Conservation (phyloP, 306 rosid genomes). For the Sindora glabra region DNA sequence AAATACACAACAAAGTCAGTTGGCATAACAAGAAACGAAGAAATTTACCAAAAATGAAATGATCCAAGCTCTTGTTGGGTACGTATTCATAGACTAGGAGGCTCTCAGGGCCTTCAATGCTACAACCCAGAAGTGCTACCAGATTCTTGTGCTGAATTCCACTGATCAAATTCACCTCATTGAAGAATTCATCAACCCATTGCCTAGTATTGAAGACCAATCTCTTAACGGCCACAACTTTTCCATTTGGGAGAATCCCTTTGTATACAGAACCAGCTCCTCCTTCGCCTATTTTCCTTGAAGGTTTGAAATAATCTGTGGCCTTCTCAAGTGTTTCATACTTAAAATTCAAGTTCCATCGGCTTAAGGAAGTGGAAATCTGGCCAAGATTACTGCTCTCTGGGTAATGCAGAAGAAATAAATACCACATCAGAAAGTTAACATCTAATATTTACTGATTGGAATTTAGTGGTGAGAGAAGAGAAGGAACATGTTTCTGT, state of each 20-base stretch:
- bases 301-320: constrained; percentile 59
- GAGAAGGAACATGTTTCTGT: too few species aligned
- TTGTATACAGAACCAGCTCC: constrained; percentile 83
- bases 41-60: constrained; percentile 59
- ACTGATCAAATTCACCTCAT: constrained; percentile 75
- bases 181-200: constrained; percentile 95
- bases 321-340: constrained; percentile 80
- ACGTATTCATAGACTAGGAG: constrained; percentile 73
- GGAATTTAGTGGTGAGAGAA: too few species aligned
- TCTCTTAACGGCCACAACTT: constrained; percentile 76
- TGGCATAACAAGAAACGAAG: neutral
- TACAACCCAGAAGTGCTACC: constrained; percentile 74
- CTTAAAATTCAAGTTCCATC: constrained; percentile 54
- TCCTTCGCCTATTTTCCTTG: constrained; percentile 75
- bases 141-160: constrained; percentile 80
- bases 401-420: constrained; percentile 14
- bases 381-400: constrained; percentile 25
- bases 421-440: neutral
- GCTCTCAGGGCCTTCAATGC: constrained; percentile 98
- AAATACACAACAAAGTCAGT: neutral
- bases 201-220: constrained; percentile 75
- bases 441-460: neutral
- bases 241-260: constrained; percentile 60
- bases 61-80: constrained; percentile 67
- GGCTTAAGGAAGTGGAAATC: constrained; percentile 33